Evolutionary conservation across 2,329 filamentous ascomycete genomes (phyloP).

Genomic region (Didymella pomorum): DNA sequence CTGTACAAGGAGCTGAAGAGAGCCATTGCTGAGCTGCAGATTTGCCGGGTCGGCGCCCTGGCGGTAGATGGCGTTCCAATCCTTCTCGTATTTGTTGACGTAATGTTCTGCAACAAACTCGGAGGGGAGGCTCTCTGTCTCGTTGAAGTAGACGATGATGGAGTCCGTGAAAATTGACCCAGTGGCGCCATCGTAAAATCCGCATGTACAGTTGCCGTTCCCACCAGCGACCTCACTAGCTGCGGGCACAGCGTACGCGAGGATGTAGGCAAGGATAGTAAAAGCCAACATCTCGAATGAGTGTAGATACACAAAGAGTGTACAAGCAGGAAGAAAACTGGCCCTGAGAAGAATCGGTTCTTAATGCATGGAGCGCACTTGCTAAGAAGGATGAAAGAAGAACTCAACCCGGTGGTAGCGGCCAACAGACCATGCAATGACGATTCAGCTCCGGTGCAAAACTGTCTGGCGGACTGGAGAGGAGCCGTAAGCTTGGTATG

Average conservation of each 20-base stretch:
- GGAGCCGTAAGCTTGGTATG: slow-evolving; percentile 13
- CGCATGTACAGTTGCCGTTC: slow-evolving; percentile 54
- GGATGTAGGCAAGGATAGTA: slow-evolving; percentile 21
- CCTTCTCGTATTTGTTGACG: slow-evolving; percentile 56
- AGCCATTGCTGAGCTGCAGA: slow-evolving; percentile 46
- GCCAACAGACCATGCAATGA: slow-evolving; percentile 2
- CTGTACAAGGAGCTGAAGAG: slow-evolving; percentile 49
- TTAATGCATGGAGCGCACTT: neutral
- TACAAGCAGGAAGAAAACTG: neutral
- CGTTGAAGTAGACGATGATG: slow-evolving; percentile 61
- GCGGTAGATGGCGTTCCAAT: slow-evolving; percentile 57
- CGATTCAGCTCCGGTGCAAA: neutral
- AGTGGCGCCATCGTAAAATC: slow-evolving; percentile 54
- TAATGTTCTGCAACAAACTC: slow-evolving; percentile 54
- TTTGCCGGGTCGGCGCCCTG: slow-evolving; percentile 55
- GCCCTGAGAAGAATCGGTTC: neutral
- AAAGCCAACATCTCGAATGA: slow-evolving; percentile 26
- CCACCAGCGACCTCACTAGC: slow-evolving; percentile 30
- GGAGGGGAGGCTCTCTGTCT: slow-evolving; percentile 49
- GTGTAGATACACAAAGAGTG: slow-evolving; percentile 14
- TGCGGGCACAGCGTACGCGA: slow-evolving; percentile 26
- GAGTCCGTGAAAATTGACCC: slow-evolving; percentile 57
- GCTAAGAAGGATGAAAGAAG: slow-evolving; percentile 1
- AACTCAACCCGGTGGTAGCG: slow-evolving; percentile 4
- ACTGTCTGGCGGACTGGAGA: slow-evolving; percentile 8